phyloP scores from a whole-genome alignment of 306 rosid species.

The Vigna nakashimae region DNA sequence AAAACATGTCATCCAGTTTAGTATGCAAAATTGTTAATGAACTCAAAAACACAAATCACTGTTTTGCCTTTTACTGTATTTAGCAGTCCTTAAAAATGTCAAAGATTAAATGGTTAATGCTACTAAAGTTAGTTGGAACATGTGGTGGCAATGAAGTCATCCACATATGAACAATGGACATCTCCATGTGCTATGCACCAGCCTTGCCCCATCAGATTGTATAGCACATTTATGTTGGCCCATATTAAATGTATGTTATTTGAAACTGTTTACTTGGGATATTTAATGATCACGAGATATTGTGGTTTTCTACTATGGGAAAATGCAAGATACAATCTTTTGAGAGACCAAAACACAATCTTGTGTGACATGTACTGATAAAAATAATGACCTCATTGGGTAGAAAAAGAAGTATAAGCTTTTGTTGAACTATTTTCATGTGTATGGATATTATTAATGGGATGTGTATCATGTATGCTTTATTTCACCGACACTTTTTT shows the following conservation, averaged over 20 bases:
- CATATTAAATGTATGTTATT: conserved; percentile 8
- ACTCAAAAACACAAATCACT: neutral
- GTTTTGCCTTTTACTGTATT: neutral
- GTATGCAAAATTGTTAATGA: neutral
- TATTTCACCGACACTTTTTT: conserved; percentile 42
- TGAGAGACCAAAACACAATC: neutral
- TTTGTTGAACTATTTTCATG: neutral
- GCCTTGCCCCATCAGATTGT: conserved; percentile 28
- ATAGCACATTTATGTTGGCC: conserved; percentile 24
- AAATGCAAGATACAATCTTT: neutral
- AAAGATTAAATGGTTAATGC: conserved; percentile 3
- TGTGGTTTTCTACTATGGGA: neutral
- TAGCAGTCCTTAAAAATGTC: neutral
- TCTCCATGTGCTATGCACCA: conserved; percentile 30
- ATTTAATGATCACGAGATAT: neutral
- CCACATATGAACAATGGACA: neutral
- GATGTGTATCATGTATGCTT: conserved; percentile 10
- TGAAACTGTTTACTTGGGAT: neutral
- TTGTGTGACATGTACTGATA: neutral
- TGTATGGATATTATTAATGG: conserved; percentile 7
- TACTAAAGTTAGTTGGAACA: conserved; percentile 3
- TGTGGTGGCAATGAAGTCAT: neutral
- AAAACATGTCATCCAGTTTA: no score
- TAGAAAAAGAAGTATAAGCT: neutral
- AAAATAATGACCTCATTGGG: neutral